These are phyloP conservation scores for Volvariella volvacea DNA, from an alignment of 1,284 basidiomycete genomes.

Conservation along the genomic window DNA sequence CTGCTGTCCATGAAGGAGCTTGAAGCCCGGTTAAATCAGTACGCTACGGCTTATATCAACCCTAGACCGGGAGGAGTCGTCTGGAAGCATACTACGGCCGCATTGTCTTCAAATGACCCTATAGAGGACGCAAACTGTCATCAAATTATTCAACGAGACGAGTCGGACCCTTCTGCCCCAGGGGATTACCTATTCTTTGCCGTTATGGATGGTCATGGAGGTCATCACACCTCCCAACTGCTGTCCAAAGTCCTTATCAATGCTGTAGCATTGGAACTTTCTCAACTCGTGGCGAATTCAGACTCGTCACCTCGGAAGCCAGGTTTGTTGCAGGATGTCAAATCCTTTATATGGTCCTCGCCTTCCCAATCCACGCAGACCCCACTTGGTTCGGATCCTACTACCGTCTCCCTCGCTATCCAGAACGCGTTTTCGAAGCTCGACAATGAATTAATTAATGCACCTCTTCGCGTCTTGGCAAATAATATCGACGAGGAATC, in stretches of 20 bases:
- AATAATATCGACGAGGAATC: constrained; percentile 45
- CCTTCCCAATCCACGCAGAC: constrained; percentile 20
- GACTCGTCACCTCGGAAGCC: constrained; percentile 18
- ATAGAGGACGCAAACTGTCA: constrained; percentile 84
- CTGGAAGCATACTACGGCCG: constrained; percentile 76
- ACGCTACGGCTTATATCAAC: constrained; percentile 40
- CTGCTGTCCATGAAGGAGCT: constrained; percentile 52
- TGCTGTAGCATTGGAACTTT: constrained; percentile 77
- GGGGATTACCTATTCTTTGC: constrained; percentile 81
- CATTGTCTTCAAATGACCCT: constrained; percentile 80
- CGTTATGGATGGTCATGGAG: constrained; percentile 92
- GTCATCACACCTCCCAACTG: constrained; percentile 76
- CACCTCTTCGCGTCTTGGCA: constrained; percentile 70
- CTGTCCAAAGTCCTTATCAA: constrained; percentile 85
- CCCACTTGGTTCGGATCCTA: constrained; percentile 50
- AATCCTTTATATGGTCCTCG: constrained; percentile 35
- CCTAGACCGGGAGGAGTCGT: constrained; percentile 44
- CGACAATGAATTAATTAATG: constrained; percentile 73
- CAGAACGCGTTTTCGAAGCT: constrained; percentile 74
- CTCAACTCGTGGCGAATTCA: constrained; percentile 37
- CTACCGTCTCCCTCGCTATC: constrained; percentile 64
- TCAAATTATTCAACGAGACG: constrained; percentile 63
- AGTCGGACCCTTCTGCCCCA: constrained; percentile 43
- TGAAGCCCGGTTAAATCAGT: constrained; percentile 53
- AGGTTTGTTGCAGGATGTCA: constrained; percentile 32